Conservation (phyloP, 139 green algal genomes). For the Volvox africanus region DNA sequence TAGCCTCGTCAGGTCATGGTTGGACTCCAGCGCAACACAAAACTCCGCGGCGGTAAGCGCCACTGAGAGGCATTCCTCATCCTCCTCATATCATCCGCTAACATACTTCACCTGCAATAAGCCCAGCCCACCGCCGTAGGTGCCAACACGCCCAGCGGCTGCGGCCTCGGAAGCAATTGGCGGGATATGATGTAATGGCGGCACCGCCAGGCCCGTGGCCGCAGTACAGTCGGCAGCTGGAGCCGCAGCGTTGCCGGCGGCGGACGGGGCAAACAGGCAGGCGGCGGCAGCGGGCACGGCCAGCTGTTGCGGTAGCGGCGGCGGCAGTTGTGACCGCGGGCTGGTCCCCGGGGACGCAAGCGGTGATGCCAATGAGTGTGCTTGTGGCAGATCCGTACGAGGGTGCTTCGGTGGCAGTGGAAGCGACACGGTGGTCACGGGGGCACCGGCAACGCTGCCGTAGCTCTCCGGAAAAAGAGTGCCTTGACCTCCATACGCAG, state of each 20-base stretch:
- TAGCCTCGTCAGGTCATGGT: too few species aligned
- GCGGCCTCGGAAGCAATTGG: not conserved
- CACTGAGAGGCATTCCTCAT: too few species aligned
- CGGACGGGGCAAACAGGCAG: not conserved
- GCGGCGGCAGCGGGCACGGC: not conserved
- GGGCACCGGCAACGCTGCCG: not conserved
- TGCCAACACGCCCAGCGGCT: not conserved
- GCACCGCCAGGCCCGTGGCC: too few species aligned
- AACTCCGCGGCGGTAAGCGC: too few species aligned
- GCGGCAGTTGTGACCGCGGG: not conserved
- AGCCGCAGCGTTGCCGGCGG: not conserved
- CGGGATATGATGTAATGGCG: too few species aligned
- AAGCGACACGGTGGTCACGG: not conserved
- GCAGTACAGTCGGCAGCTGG: not conserved
- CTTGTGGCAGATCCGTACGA: not conserved
- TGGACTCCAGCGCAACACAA: too few species aligned
- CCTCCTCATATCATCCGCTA: too few species aligned
- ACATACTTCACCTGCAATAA: not conserved
- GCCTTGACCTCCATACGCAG: not conserved
- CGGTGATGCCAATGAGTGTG: not conserved
- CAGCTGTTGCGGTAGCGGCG: not conserved
- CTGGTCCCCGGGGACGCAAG: not conserved
- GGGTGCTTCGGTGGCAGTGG: not conserved
- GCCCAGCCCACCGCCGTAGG: not conserved
- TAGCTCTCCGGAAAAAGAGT: too few species aligned